A percentile compares a stretch with the other conserved stretches of the same genome.
Evolutionary conservation across 169 alveolate genomes (phyloP).

Genomic region (Perkinsus chesapeaki): DNA sequence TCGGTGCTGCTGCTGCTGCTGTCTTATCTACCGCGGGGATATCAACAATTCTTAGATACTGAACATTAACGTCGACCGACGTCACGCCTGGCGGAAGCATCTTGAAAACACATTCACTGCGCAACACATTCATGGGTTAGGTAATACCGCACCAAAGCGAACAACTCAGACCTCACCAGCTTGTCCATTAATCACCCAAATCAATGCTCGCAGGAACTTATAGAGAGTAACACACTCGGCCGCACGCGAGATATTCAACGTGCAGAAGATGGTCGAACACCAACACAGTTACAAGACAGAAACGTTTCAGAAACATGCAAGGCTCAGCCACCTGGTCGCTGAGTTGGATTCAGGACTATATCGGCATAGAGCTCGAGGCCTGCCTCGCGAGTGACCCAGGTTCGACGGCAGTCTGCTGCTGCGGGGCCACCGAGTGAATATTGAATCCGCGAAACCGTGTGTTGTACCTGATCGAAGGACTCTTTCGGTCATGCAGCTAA

Average conservation of each 20-base stretch:
- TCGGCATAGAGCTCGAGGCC: not conserved
- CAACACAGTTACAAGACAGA: not conserved
- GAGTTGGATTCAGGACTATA: not conserved
- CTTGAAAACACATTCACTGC: not conserved
- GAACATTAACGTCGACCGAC: not conserved
- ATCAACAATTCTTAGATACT: not conserved
- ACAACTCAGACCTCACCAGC: not conserved
- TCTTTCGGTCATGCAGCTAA: too few species aligned
- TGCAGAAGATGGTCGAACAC: not conserved
- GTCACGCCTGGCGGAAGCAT: not conserved
- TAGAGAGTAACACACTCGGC: too few species aligned
- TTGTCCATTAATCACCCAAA: too few species aligned
- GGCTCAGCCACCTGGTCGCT: not conserved
- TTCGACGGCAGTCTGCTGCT: not conserved
- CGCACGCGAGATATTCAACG: too few species aligned
- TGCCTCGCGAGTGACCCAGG: not conserved
- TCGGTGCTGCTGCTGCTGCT: not conserved
- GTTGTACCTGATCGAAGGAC: too few species aligned
- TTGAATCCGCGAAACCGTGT: not conserved
- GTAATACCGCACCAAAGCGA: not conserved
- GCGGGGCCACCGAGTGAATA: not conserved
- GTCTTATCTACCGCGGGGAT: not conserved
- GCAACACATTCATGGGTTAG: not conserved
- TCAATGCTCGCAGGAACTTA: too few species aligned
- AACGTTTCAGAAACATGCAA: not conserved